Conservation (phyloP, 2,329 filamentous ascomycete genomes). For the Trichoderma breve region DNA sequence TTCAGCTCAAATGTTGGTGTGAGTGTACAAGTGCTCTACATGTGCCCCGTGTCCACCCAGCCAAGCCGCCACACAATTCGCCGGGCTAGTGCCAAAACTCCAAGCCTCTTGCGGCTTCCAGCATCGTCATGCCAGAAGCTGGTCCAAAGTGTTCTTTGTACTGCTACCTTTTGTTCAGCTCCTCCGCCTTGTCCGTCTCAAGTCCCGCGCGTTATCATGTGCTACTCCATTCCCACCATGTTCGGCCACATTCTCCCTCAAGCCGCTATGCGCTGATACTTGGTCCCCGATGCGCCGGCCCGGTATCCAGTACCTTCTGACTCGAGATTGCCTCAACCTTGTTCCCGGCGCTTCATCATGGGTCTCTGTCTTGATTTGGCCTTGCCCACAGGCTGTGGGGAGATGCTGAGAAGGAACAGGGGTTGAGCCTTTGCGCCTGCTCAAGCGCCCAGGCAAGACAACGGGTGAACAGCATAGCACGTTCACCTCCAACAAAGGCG, state of each 20-base stretch:
- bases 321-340: slow-evolving; percentile 10
- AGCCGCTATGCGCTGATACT: neutral
- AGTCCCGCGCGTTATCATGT: neutral
- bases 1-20: too few relatives aligned
- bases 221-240: neutral
- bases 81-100: neutral
- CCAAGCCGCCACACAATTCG: neutral
- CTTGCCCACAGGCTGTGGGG: slow-evolving; percentile 6
- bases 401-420: neutral
- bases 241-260: neutral
- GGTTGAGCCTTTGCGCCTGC: slow-evolving; percentile 7
- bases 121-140: neutral
- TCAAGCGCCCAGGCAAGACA: slow-evolving; percentile 6
- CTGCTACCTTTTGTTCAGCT: neutral
- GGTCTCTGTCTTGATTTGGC: slow-evolving; percentile 3
- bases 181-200: neutral
- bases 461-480: neutral
- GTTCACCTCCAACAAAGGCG: neutral
- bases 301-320: neutral
- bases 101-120: neutral
- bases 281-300: neutral
- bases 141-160: neutral
- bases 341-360: slow-evolving; percentile 14
- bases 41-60: neutral
- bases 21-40: neutral